Evolutionary conservation across 2,329 filamentous ascomycete species (phyloP).

Genomic region (Colletotrichum chrysophilum): DNA sequence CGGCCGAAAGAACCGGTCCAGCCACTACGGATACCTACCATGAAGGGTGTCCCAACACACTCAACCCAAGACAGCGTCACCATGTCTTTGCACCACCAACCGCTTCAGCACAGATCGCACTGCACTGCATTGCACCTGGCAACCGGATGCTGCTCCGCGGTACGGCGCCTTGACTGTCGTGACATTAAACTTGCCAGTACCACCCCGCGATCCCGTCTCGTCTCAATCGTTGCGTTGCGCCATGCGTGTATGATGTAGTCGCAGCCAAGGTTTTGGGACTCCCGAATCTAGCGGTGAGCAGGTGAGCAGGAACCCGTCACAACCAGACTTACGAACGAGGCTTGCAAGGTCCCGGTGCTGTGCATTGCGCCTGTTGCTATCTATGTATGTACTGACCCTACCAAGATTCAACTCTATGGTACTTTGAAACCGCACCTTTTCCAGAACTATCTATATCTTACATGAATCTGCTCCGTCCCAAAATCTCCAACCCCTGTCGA

Average conservation of each 20-base stretch:
- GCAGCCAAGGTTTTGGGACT: conserved; percentile 13
- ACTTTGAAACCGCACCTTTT: background rate
- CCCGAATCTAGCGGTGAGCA: conserved; percentile 11
- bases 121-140: background rate
- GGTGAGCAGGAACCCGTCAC: background rate
- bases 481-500: background rate
- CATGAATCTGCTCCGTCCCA: conserved; percentile 1
- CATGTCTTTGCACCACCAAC: background rate
- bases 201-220: background rate
- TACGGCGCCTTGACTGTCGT: background rate
- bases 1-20: background rate
- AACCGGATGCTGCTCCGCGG: background rate
- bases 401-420: background rate
- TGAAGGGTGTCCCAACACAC: background rate
- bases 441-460: background rate
- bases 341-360: conserved; percentile 5
- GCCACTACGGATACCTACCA: background rate
- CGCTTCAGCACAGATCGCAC: background rate
- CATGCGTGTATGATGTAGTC: conserved; percentile 9
- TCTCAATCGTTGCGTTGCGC: background rate
- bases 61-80: background rate
- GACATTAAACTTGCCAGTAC: background rate
- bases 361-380: background rate
- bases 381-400: background rate
- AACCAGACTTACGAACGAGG: background rate